Conservation (phyloP, 371 early-diverging fungal genomes). For the Actinomortierella wolfii region DNA sequence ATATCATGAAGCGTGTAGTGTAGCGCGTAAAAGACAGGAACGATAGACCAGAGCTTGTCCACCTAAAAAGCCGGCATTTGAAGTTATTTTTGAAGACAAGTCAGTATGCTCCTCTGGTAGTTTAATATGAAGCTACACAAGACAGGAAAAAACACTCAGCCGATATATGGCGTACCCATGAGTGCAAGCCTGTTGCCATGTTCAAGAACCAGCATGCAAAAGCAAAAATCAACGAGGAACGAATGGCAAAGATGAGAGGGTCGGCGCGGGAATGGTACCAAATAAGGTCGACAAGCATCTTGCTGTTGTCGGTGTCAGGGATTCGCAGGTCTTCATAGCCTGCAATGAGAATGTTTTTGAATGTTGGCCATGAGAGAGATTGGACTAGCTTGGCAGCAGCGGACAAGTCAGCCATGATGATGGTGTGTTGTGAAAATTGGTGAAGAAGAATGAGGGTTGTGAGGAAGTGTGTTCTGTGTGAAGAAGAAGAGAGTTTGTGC, state of each 20-base stretch:
- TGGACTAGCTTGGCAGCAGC: constrained; percentile 5
- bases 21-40: constrained; percentile 66
- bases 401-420: too few relatives aligned
- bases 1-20: constrained; percentile 58
- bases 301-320: constrained; percentile 25
- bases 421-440: too few relatives aligned
- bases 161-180: constrained; percentile 45
- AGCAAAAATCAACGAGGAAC: constrained; percentile 10
- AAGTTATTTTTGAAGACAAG: too few relatives aligned
- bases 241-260: constrained; percentile 37
- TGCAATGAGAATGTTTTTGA: constrained; percentile 11
- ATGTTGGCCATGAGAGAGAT: constrained; percentile 23
- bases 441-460: too few relatives aligned
- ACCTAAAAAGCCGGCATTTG: constrained; percentile 14
- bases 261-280: constrained; percentile 28
- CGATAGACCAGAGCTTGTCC: constrained; percentile 75
- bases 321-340: constrained; percentile 19
- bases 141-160: too few relatives aligned
- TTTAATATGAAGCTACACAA: too few relatives aligned
- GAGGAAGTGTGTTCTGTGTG: too few relatives aligned
- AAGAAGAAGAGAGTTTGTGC: too few relatives aligned
- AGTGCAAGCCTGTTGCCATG: constrained; percentile 42
- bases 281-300: constrained; percentile 19
- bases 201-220: constrained; percentile 33
- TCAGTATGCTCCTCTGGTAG: too few relatives aligned